Conservation (phyloP, 768 basidiomycete genomes). For the Termitomyces sp. region DNA sequence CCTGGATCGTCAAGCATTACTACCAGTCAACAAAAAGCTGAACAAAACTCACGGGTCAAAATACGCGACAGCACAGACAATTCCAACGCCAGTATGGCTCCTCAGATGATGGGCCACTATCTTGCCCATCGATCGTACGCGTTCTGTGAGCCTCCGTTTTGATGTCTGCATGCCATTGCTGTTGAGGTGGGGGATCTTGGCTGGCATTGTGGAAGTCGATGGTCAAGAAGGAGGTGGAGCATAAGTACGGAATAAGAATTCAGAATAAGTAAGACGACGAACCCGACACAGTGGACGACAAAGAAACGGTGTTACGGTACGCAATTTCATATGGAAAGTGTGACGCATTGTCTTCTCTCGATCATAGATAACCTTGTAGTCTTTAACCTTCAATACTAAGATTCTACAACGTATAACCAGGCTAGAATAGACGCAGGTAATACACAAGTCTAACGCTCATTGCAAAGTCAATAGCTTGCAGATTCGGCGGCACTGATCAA, state of each 20-base stretch:
- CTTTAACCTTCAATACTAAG: background rate
- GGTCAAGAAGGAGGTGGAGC: background rate
- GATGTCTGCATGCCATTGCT: background rate
- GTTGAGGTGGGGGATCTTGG: background rate
- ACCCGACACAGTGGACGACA: constrained; percentile 32
- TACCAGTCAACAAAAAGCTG: background rate
- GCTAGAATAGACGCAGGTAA: background rate
- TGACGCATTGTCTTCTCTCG: constrained; percentile 7
- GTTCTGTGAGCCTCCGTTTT: constrained; percentile 8
- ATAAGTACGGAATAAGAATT: constrained; percentile 21
- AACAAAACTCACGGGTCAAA: constrained; percentile 66
- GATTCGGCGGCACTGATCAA: background rate
- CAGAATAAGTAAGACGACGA: too few species aligned
- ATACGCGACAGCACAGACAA: constrained; percentile 85
- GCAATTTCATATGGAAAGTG: constrained; percentile 15
- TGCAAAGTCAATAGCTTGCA: too few species aligned
- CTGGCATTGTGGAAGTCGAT: background rate
- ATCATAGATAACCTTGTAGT: background rate
- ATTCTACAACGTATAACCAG: background rate
- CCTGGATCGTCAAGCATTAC: constrained; percentile 24
- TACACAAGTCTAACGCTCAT: too few species aligned
- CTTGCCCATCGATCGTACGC: constrained; percentile 24
- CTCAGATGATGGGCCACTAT: constrained; percentile 43
- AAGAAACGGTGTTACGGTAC: constrained; percentile 37
- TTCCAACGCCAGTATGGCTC: constrained; percentile 73